A percentile compares a stretch with the other conserved stretches of the same genome.
These are phyloP conservation scores for Pleurozium schreberi DNA, from an alignment of 225 moss, liverwort and hornwort species.

Conservation along the genomic window DNA sequence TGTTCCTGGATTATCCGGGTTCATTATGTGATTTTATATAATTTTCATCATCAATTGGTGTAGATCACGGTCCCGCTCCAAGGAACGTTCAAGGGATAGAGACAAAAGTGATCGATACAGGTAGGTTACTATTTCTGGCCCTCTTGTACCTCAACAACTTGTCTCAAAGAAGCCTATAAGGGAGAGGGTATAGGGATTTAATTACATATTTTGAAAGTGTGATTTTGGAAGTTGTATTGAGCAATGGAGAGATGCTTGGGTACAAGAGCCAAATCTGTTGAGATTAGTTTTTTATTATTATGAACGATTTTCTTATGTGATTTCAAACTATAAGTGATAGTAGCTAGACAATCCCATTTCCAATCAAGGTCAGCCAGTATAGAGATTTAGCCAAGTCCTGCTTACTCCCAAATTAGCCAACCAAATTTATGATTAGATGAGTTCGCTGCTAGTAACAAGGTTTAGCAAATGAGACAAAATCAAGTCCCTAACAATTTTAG, in stretches of 20 bases:
- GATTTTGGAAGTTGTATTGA: not conserved
- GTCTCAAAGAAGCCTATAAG: not conserved
- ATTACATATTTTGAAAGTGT: not conserved
- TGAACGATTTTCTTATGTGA: not conserved
- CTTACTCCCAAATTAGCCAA: not conserved
- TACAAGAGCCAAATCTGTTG: not conserved
- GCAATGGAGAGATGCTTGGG: not conserved
- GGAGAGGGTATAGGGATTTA: too few relatives aligned
- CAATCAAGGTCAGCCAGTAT: not conserved
- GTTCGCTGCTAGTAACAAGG: not conserved
- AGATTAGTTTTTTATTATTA: not conserved
- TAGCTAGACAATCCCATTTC: not conserved
- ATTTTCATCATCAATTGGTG: not conserved
- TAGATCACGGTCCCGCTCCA: conserved; percentile 55
- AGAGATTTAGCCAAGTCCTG: not conserved
- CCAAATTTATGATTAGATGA: not conserved
- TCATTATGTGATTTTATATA: too few relatives aligned
- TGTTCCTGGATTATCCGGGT: not conserved
- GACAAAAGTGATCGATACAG: conserved; percentile 69
- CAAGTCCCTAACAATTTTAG: not conserved
- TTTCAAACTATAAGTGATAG: not conserved
- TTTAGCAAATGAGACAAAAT: not conserved
- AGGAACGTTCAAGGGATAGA: conserved; percentile 44
- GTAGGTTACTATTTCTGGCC: conserved; percentile 17
- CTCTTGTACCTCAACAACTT: not conserved